Conservation (phyloP, 1,284 basidiomycete species). For the Ceratorhiza oryzae-sativae region DNA sequence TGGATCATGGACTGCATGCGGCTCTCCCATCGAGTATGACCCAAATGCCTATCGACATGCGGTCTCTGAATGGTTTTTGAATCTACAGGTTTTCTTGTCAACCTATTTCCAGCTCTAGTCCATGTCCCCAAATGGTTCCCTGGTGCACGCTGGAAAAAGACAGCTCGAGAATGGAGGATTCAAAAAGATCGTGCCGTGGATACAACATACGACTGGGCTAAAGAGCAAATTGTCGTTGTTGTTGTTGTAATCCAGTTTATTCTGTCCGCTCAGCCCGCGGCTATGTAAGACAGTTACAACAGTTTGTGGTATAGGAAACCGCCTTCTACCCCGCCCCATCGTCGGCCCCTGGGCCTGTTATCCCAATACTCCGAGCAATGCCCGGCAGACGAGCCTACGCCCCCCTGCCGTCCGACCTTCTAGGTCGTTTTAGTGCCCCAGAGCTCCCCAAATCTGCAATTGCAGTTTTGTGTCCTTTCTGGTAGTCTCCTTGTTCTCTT, state of each 20-base stretch:
- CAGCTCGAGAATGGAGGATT: conserved; percentile 11
- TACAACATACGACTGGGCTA: conserved; percentile 8
- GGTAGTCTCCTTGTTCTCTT: no score
- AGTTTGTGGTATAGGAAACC: neutral
- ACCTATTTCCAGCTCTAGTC: conserved; percentile 12
- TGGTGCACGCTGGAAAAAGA: conserved; percentile 17
- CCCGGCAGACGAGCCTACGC: conserved; percentile 17
- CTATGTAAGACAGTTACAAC: neutral
- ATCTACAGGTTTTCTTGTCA: conserved; percentile 14
- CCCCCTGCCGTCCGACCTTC: conserved; percentile 1
- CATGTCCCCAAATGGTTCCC: conserved; percentile 29
- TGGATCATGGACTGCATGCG: neutral
- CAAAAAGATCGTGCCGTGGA: neutral
- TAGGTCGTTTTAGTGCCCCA: neutral
- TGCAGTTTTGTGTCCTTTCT: no score
- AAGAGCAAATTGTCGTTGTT: neutral
- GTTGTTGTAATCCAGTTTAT: neutral
- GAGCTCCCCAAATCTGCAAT: no score
- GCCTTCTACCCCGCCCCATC: neutral
- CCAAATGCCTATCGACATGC: no score
- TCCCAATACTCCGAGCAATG: neutral
- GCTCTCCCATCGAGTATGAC: conserved; percentile 27
- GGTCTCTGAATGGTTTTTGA: no score
- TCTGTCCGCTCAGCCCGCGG: neutral
- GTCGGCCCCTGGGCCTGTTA: neutral